phyloP scores from a whole-genome alignment of 768 basidiomycete genomes.

The Chlorophyllum brunneum region DNA sequence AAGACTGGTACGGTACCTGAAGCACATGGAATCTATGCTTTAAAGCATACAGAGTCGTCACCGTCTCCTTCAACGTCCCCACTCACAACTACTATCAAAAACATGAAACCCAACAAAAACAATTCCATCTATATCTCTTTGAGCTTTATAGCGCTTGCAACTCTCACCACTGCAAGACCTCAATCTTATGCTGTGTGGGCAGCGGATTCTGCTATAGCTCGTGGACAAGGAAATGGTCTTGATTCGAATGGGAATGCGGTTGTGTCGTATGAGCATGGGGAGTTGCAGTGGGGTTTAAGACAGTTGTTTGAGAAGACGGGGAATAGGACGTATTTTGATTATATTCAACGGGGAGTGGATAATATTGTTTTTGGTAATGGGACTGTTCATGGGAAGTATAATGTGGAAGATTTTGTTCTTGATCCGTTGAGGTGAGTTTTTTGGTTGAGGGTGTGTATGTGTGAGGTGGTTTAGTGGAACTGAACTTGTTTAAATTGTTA shows the following conservation, averaged over 20 bases:
- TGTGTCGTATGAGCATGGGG: conserved; percentile 39
- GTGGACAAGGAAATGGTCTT: conserved; percentile 41
- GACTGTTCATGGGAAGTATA: conserved; percentile 35
- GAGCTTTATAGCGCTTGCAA: neutral
- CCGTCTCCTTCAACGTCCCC: too few relatives aligned
- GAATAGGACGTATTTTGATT: conserved; percentile 38
- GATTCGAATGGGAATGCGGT: conserved; percentile 25
- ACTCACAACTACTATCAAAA: too few relatives aligned
- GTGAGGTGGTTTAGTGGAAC: neutral
- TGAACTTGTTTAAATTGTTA: conserved; percentile 9
- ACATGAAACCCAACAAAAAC: too few relatives aligned
- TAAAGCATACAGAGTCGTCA: too few relatives aligned
- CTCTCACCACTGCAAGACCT: conserved; percentile 23
- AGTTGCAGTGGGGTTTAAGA: conserved; percentile 36
- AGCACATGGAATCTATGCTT: too few relatives aligned
- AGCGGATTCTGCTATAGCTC: conserved; percentile 39
- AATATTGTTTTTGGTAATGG: conserved; percentile 37
- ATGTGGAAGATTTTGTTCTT: conserved; percentile 27
- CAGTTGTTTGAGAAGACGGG: conserved; percentile 37
- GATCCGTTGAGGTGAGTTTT: conserved; percentile 32
- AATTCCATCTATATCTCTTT: too few relatives aligned
- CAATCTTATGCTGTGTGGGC: conserved; percentile 41
- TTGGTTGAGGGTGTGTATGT: neutral
- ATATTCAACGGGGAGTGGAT: conserved; percentile 33
- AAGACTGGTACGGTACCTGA: too few relatives aligned